phyloP scores from a whole-genome alignment of 768 basidiomycete genomes.

The Tulasnella sp. region DNA sequence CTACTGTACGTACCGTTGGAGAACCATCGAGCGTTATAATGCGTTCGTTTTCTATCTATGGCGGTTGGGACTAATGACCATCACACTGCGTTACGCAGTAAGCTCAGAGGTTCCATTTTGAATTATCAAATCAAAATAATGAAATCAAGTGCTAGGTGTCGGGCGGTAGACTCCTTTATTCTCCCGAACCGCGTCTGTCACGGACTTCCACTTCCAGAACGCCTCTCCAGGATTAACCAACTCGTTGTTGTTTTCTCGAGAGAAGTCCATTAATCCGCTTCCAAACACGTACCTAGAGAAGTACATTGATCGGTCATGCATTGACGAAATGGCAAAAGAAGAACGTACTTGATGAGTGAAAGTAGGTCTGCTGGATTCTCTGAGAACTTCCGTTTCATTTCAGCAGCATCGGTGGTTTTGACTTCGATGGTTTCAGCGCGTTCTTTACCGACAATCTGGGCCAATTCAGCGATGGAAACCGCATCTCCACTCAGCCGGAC shows the following conservation, averaged over 20 bases:
- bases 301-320: background rate
- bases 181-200: background rate
- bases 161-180: background rate
- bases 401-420: background rate
- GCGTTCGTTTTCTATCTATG: too few relatives aligned
- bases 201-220: conserved; percentile 10
- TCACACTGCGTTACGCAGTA: too few relatives aligned
- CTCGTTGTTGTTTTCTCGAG: conserved; percentile 8
- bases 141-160: background rate
- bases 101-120: too few relatives aligned
- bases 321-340: background rate
- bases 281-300: background rate
- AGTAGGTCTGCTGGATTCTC: background rate
- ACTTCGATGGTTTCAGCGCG: background rate
- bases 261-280: background rate
- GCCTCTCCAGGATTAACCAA: conserved; percentile 5
- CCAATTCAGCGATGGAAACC: background rate
- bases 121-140: background rate
- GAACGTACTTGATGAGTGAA: background rate
- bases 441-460: background rate
- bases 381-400: background rate
- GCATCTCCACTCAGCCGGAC: background rate
- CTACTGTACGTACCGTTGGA: too few relatives aligned
- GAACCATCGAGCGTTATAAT: too few relatives aligned
- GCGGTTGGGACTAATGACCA: too few relatives aligned